These are phyloP conservation scores for Sorghum bicolor DNA, from an alignment of 176 grass and related monocot genomes.

Conservation along the genomic window Sorghum_bicolor_NCBIv3 NC_012870.2:6490501-6491000, in stretches of 20 bases:
- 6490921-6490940: background rate
- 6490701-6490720: background rate
- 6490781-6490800: background rate
- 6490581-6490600: background rate
- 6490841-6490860: background rate
- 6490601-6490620: background rate
- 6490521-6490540: too few species aligned
- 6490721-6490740: background rate
- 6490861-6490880: background rate
- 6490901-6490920: background rate
- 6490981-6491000: slow-evolving; percentile 14
- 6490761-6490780: background rate
- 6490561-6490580: background rate
- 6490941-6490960: background rate
- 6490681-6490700: background rate
- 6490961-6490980: background rate
- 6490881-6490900: background rate
- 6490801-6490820: background rate
- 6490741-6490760: background rate
- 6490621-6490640: too few species aligned
- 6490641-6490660: background rate
- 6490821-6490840: background rate
- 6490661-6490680: background rate
- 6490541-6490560: too few species aligned
- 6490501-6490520: too few species aligned